phyloP scores from a whole-genome alignment of 805 yeast genomes.

The Yamadazyma laniorum region DNA sequence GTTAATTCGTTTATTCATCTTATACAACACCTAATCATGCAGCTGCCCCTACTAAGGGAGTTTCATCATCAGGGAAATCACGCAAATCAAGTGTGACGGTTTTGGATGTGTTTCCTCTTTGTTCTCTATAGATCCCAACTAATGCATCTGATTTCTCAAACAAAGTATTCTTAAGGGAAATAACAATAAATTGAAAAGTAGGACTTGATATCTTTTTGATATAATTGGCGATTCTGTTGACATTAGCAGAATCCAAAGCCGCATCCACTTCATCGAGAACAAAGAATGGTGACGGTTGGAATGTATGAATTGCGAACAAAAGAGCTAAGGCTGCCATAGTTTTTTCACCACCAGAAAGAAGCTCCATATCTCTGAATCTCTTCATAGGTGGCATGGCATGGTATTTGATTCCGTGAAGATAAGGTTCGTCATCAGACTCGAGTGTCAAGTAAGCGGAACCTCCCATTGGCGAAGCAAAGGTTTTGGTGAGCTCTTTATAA shows the following conservation, averaged over 20 bases:
- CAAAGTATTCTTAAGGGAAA: constrained; percentile 81
- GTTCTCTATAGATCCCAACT: constrained; percentile 90
- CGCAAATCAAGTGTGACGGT: constrained; percentile 73
- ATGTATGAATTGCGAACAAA: constrained; percentile 85
- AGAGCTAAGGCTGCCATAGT: constrained; percentile 94
- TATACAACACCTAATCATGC: constrained; percentile 2
- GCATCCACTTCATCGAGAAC: constrained; percentile 98
- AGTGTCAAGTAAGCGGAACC: constrained; percentile 90
- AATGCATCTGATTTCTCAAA: constrained; percentile 87
- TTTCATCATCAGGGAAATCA: constrained; percentile 47
- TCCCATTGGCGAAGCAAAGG: constrained; percentile 70
- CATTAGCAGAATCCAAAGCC: constrained; percentile 89
- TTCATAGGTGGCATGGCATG: constrained; percentile 97
- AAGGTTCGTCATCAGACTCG: constrained; percentile 91
- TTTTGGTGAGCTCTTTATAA: constrained; percentile 82
- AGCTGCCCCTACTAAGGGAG: constrained; percentile 13
- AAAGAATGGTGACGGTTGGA: constrained; percentile 92
- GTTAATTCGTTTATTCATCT: not conserved
- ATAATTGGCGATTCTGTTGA: constrained; percentile 81
- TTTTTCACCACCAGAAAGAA: constrained; percentile 94
- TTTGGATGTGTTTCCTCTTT: constrained; percentile 65
- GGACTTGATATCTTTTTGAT: constrained; percentile 74
- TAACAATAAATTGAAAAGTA: constrained; percentile 85
- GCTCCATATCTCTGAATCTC: constrained; percentile 87
- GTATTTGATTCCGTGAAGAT: constrained; percentile 74